A percentile compares a stretch with the other conserved stretches of the same genome.
Evolutionary conservation across 2,329 filamentous ascomycete genomes (phyloP).

Genomic region (Rugonectria rugulosa): DNA sequence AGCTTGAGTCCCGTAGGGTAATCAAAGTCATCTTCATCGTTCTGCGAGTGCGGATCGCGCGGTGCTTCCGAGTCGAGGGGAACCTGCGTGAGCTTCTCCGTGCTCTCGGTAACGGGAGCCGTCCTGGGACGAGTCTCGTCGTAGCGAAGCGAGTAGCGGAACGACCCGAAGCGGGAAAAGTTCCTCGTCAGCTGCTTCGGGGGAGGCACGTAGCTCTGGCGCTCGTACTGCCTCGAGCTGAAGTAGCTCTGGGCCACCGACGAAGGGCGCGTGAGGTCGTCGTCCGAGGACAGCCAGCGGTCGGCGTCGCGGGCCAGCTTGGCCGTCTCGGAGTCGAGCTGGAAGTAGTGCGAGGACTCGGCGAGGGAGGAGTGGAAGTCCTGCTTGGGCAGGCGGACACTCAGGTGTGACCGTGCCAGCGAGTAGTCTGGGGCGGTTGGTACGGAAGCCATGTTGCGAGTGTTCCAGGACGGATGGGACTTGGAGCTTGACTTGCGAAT

Average conservation of each 20-base stretch:
- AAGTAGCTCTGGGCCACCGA: slow-evolving; percentile 36
- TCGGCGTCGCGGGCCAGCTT: slow-evolving; percentile 31
- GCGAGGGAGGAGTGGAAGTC: slow-evolving; percentile 35
- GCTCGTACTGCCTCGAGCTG: slow-evolving; percentile 30
- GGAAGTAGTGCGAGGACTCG: slow-evolving; percentile 36
- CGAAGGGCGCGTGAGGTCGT: slow-evolving; percentile 32
- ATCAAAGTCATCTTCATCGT: slow-evolving; percentile 21
- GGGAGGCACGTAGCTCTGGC: slow-evolving; percentile 24
- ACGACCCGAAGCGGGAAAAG: slow-evolving; percentile 34
- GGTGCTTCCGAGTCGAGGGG: slow-evolving; percentile 9
- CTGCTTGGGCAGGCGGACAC: slow-evolving; percentile 36
- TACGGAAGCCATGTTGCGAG: slow-evolving; percentile 37
- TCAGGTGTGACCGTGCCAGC: slow-evolving; percentile 36
- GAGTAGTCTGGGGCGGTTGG: slow-evolving; percentile 41
- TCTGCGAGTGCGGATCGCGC: neutral
- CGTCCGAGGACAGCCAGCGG: slow-evolving; percentile 35
- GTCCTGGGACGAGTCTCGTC: slow-evolving; percentile 30
- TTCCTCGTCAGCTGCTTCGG: slow-evolving; percentile 20
- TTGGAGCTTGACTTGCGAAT: slow-evolving; percentile 9
- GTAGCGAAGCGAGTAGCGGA: slow-evolving; percentile 34
- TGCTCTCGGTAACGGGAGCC: slow-evolving; percentile 32
- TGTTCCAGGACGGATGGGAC: slow-evolving; percentile 1
- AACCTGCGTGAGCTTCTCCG: slow-evolving; percentile 37
- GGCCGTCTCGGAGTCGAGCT: slow-evolving; percentile 34
- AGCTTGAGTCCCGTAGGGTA: slow-evolving; percentile 39